A percentile compares a stretch with the other conserved stretches of the same genome.
Conservation (phyloP, 176 grass and related monocot species). For the Oryza brachyantha region DNA sequence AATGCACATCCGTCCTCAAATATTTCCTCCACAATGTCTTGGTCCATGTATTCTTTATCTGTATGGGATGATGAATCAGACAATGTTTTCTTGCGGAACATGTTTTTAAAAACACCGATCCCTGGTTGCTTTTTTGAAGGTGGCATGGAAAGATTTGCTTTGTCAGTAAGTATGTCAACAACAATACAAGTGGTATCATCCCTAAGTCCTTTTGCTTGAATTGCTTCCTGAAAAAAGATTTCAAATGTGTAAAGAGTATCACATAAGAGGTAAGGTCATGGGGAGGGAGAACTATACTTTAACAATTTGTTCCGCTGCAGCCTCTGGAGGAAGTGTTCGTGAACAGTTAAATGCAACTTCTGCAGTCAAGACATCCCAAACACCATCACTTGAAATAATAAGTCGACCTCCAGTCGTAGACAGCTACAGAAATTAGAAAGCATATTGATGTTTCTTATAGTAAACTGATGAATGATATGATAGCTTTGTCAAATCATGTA, state of each 20-base stretch:
- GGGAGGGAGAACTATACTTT: constrained; percentile 52
- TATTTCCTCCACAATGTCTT: constrained; percentile 80
- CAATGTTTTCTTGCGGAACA: constrained; percentile 66
- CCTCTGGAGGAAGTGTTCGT: constrained; percentile 51
- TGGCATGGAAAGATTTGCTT: constrained; percentile 38
- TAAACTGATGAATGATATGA: constrained; percentile 12
- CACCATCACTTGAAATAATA: constrained; percentile 93
- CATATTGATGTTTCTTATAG: constrained; percentile 20
- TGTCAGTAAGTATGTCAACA: constrained; percentile 77
- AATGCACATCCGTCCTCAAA: constrained; percentile 85
- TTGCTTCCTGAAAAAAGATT: constrained; percentile 70
- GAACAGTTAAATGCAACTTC: constrained; percentile 75
- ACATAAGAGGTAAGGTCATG: neutral
- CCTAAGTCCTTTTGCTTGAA: constrained; percentile 80
- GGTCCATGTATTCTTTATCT: constrained; percentile 64
- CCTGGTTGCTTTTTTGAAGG: constrained; percentile 71
- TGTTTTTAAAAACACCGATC: constrained; percentile 90
- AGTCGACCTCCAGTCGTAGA: constrained; percentile 74
- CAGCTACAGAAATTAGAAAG: constrained; percentile 51
- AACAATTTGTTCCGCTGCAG: constrained; percentile 73
- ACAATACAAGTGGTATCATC: constrained; percentile 97
- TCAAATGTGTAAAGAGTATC: constrained; percentile 24
- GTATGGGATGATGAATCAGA: constrained; percentile 63
- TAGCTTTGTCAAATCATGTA: constrained; percentile 11
- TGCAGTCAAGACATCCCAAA: constrained; percentile 84